Evolutionary conservation across 75 land plant species (phyloP).

Genomic region (Ceratopteris richardii): DNA sequence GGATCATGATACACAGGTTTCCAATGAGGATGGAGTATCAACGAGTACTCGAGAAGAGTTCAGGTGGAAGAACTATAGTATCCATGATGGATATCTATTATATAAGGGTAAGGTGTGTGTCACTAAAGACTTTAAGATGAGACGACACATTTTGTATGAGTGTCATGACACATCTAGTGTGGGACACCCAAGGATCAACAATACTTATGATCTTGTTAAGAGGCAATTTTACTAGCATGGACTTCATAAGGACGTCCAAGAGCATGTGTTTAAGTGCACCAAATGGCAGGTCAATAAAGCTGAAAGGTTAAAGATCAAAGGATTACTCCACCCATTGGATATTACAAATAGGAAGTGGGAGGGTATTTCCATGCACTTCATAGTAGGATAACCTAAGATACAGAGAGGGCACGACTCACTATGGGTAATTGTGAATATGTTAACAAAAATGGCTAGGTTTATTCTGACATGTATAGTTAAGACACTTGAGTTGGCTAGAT

Average conservation of each 20-base stretch:
- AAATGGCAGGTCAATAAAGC: too few species aligned
- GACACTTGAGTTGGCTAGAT: background rate
- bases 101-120: background rate
- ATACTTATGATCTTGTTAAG: constrained; percentile 2
- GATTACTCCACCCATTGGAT: constrained; percentile 5
- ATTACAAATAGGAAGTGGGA: background rate
- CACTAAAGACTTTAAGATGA: background rate
- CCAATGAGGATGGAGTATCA: constrained; percentile 3
- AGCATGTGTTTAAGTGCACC: background rate
- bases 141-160: background rate
- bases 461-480: background rate
- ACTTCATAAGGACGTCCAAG: background rate
- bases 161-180: background rate
- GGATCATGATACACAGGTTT: background rate
- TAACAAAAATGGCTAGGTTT: background rate
- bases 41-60: background rate
- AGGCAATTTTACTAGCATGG: background rate
- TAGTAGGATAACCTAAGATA: background rate
- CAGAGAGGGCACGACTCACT: background rate
- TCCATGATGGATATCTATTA: background rate
- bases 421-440: background rate
- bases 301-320: background rate
- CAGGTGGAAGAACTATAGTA: background rate
- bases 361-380: background rate
- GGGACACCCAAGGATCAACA: constrained; percentile 1